Base-by-base conservation (phyloP, 2,329 filamentous ascomycete genomes). In the Epichloe uncinata region DNA sequence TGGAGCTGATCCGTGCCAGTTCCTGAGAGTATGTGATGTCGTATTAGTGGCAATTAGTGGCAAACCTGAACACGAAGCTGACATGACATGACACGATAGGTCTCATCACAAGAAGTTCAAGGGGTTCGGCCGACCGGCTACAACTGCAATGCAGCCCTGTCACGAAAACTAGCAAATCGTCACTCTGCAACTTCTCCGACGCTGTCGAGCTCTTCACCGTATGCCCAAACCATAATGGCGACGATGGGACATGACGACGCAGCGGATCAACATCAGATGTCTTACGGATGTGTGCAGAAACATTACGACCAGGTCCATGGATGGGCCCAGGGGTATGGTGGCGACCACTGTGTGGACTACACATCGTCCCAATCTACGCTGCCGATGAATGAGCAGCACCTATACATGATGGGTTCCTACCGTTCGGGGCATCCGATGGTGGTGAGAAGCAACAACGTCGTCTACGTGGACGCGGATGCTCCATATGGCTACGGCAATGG, bases 1-100 rank as follows among this genome's bases (percentile, higher is more conserved):
- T 48, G 84, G 85, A 12, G 71, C 77, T 26, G 78, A 82, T 20
- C 71, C 75, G 5, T 96, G 91, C 63, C 78, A 83, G 51, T 96
- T 95, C 61, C 72, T 94, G 55, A 78, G 91, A 66, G 91, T 95
- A 73, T 62, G 67, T 41, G 8, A 45, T 40, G 26, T 34, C 26
- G 26, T 30, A 8, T 30, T 4, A 30, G 26, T 30, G 26, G 26
- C 26, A 9, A 12, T n/a, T n/a, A n/a, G n/a, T n/a, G n/a, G n/a
- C n/a, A n/a, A n/a, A 4, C 22, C 30, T 37, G 20, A 15, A 30
- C 13, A 43, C 7, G 15, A 12, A 8, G 11, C 44, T 46, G 45
- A 46, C 45, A 33, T 41, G 20, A 13, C 16, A 26, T 11, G 16
- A 30, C 15, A 46, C 6, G 26, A 46, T n/a, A 35, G 64, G 64